Percentiles rank a stretch among this genome's conserved stretches.
These are phyloP conservation scores for Taphrina wiesneri DNA, from an alignment of 1,139 yeast genomes.

Conservation along the genomic window DNA sequence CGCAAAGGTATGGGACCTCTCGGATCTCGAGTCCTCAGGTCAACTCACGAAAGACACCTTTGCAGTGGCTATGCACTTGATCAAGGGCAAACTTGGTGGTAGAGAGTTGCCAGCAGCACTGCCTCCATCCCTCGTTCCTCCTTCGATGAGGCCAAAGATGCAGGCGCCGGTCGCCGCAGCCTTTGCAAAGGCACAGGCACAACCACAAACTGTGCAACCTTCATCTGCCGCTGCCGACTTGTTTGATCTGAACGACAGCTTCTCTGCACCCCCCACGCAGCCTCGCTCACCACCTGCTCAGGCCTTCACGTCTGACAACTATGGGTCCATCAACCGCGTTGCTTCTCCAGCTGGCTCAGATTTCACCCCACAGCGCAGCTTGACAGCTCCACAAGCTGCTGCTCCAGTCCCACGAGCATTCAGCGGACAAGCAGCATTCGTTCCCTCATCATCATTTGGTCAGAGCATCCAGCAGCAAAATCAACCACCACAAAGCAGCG, in stretches of 20 bases:
- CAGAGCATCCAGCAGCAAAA: slow-evolving; percentile 46
- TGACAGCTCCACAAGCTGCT: not conserved
- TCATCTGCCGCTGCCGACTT: slow-evolving; percentile 40
- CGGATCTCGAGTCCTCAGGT: slow-evolving; percentile 88
- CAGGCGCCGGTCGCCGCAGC: slow-evolving; percentile 36
- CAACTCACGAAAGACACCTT: slow-evolving; percentile 78
- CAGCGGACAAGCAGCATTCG: slow-evolving; percentile 44
- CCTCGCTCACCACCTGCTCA: slow-evolving; percentile 39
- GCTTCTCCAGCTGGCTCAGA: slow-evolving; percentile 16
- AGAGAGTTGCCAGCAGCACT: slow-evolving; percentile 63
- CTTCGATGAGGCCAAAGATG: slow-evolving; percentile 35
- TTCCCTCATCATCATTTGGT: slow-evolving; percentile 72
- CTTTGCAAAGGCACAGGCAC: slow-evolving; percentile 31
- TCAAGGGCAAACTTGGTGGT: slow-evolving; percentile 80
- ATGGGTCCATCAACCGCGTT: slow-evolving; percentile 35
- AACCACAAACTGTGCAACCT: slow-evolving; percentile 15
- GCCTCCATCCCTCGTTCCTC: slow-evolving; percentile 45
- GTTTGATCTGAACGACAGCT: slow-evolving; percentile 47
- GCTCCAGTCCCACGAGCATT: slow-evolving; percentile 5
- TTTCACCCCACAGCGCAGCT: not conserved
- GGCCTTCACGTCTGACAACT: slow-evolving; percentile 32
- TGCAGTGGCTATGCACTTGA: slow-evolving; percentile 89
- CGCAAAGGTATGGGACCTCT: slow-evolving; percentile 91
- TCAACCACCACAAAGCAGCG: slow-evolving; percentile 40
- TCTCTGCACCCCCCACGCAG: slow-evolving; percentile 47